These are phyloP conservation scores for Fomitopsis betulina DNA, from an alignment of 1,284 basidiomycete genomes.

Conservation along the genomic window DNA sequence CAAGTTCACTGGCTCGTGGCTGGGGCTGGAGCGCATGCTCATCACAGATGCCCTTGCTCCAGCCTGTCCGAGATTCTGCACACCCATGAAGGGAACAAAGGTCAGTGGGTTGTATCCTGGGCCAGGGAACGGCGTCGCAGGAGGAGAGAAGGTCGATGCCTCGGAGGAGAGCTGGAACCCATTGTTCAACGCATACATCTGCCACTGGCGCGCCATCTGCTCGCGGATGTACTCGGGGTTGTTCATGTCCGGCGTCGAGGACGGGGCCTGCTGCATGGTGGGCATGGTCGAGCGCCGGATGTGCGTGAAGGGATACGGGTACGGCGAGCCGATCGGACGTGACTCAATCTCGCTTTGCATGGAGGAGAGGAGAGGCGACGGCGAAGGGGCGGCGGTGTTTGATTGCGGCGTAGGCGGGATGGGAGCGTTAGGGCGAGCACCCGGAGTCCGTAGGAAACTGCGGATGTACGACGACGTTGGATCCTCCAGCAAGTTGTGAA, in stretches of 20 bases:
- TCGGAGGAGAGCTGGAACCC: slow-evolving; percentile 52
- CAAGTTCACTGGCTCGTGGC: slow-evolving; percentile 61
- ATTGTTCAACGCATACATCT: slow-evolving; percentile 71
- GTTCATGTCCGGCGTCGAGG: slow-evolving; percentile 45
- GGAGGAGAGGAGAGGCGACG: slow-evolving; percentile 52
- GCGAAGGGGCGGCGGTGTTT: slow-evolving; percentile 64
- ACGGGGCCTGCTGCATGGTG: slow-evolving; percentile 35
- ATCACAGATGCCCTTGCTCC: slow-evolving; percentile 24
- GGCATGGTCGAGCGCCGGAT: slow-evolving; percentile 49
- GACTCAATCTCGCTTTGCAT: slow-evolving; percentile 33
- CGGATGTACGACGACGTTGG: slow-evolving; percentile 54
- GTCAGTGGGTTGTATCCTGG: slow-evolving; percentile 63
- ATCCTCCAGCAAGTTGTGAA: slow-evolving; percentile 49
- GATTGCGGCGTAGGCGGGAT: slow-evolving; percentile 73
- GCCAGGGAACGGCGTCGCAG: slow-evolving; percentile 62
- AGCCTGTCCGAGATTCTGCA: neutral
- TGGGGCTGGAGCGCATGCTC: slow-evolving; percentile 71
- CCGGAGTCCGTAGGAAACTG: slow-evolving; percentile 45
- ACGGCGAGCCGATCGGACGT: slow-evolving; percentile 60
- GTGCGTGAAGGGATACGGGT: slow-evolving; percentile 71
- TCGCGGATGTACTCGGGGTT: slow-evolving; percentile 53
- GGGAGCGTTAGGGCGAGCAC: slow-evolving; percentile 59
- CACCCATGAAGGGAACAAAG: slow-evolving; percentile 43
- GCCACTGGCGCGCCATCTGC: slow-evolving; percentile 67
- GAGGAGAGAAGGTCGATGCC: slow-evolving; percentile 62